Evolutionary conservation across 768 basidiomycete genomes (phyloP).

Genomic region (Cyathus striatus): DNA sequence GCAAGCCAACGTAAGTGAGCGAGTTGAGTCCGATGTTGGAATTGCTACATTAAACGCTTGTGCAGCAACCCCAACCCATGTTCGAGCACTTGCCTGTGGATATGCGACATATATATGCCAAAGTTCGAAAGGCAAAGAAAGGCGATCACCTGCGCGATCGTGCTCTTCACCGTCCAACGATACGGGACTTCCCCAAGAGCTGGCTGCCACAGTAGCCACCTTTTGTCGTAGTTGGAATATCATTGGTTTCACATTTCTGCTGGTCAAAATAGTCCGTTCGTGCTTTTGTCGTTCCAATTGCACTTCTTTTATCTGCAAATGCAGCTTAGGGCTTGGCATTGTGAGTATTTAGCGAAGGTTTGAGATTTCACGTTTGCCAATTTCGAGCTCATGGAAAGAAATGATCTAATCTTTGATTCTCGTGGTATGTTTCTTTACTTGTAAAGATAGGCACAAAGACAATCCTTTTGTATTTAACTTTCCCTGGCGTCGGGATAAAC

Average conservation of each 20-base stretch:
- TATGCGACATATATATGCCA: conserved; percentile 71
- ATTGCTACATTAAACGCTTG: conserved; percentile 6
- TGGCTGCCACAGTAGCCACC: conserved; percentile 55
- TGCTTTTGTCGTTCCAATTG: neutral
- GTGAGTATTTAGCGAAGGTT: neutral
- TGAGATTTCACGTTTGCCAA: neutral
- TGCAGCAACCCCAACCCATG: conserved; percentile 34
- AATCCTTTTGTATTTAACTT: no score
- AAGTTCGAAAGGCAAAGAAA: conserved; percentile 64
- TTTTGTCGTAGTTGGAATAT: neutral
- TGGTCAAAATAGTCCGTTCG: neutral
- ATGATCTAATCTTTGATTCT: no score
- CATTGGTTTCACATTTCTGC: no score
- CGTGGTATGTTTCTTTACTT: no score
- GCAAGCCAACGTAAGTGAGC: conserved; percentile 77
- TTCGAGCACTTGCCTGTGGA: conserved; percentile 77
- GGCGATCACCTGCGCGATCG: conserved; percentile 63
- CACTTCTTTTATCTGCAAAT: neutral
- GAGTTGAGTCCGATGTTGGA: conserved; percentile 2
- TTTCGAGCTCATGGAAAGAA: no score
- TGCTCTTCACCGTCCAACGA: conserved; percentile 50
- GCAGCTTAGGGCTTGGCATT: neutral
- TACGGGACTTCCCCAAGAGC: conserved; percentile 79
- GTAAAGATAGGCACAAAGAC: no score
- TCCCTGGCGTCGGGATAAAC: no score